Evolutionary conservation across 768 basidiomycete genomes (phyloP).

Genomic region (Aureoboletus auriporus): DNA sequence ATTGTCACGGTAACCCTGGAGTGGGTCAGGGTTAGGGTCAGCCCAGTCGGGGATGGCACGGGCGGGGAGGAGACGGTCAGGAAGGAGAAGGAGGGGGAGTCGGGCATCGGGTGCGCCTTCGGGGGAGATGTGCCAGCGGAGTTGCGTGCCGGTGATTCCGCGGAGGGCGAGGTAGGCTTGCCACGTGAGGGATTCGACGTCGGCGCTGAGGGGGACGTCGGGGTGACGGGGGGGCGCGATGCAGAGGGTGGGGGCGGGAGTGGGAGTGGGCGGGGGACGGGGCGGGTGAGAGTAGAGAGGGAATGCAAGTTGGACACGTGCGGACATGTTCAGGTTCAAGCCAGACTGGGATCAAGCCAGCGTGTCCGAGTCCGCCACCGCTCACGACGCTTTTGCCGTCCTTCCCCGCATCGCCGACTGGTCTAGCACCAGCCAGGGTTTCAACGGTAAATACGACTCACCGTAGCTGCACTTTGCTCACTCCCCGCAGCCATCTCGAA

Average conservation of each 20-base stretch:
- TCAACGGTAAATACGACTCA: conserved; percentile 64
- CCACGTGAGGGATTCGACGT: conserved; percentile 89
- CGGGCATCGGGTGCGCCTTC: conserved; percentile 67
- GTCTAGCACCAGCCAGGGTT: conserved; percentile 82
- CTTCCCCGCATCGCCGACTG: conserved; percentile 50
- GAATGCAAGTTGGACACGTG: no score
- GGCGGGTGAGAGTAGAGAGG: conserved; percentile 37
- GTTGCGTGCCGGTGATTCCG: conserved; percentile 43
- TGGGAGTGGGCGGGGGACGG: conserved; percentile 19
- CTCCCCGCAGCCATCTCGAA: conserved; percentile 79
- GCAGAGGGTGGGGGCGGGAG: conserved; percentile 55
- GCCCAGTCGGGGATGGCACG: conserved; percentile 74
- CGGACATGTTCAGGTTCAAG: conserved; percentile 52
- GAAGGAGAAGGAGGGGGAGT: conserved; percentile 70
- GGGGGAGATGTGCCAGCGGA: conserved; percentile 66
- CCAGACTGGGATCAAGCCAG: conserved; percentile 73
- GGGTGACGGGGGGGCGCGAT: conserved; percentile 46
- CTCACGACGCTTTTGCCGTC: conserved; percentile 50
- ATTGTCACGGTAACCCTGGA: conserved; percentile 68
- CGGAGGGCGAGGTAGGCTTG: conserved; percentile 71
- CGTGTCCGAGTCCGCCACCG: conserved; percentile 67
- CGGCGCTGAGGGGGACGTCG: conserved; percentile 51
- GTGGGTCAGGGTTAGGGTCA: conserved; percentile 45
- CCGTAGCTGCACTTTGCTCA: conserved; percentile 1
- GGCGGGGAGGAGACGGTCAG: conserved; percentile 55